Base-by-base conservation (phyloP, 257 asterid species). In the Verbascum thapsus region DNA sequence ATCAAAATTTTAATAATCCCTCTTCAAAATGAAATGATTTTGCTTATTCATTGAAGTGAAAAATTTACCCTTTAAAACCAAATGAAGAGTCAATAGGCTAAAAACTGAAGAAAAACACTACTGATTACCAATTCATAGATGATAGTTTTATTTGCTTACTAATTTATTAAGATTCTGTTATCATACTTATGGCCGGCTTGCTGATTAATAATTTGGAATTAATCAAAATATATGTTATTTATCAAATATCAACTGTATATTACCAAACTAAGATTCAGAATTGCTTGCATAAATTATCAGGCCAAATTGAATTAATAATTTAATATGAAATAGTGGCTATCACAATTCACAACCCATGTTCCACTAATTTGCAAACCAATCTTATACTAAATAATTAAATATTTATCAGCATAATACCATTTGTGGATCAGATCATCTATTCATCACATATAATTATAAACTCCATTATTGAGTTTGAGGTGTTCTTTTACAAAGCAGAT, bases 371-470 rank as follows among this genome's bases (percentile, higher is more conserved):
- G 19, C 53, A 18, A 48, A 60, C 43, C 10, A 6, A 61, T 43
- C 34, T 58, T 12, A 10, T 32, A 58, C 8, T 11, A 3, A 47
- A 26, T 26, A 47, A 26, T 26, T 26, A 26, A 26, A 57, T 72
- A 43, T 15, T 37, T 42, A 64, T 45, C 39, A 7, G 20, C 53
- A 70, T 38, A 57, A 64, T 35, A 40, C 63, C 38, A 5, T 60
- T 52, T 41, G 34, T 53, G 66, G 73, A 73, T 69, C 63, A 61
- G 58, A 67, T 67, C 41, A 74, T 63, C 68, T 35, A 63, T 26
- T 68, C 70, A 67, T 19, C 70, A 48, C 43, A 55, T 16, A 20
- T 32, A 35, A 57, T 3, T 45, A 53, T 38, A 37, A 62, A 58
- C 55, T 45, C 49, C 41, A 66, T 67, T 58, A 70, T 53, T 47